A percentile compares a stretch with the other conserved stretches of the same genome.
phyloP scores from a whole-genome alignment of 23 red algal genomes.

The Agarophyton chilense region DNA sequence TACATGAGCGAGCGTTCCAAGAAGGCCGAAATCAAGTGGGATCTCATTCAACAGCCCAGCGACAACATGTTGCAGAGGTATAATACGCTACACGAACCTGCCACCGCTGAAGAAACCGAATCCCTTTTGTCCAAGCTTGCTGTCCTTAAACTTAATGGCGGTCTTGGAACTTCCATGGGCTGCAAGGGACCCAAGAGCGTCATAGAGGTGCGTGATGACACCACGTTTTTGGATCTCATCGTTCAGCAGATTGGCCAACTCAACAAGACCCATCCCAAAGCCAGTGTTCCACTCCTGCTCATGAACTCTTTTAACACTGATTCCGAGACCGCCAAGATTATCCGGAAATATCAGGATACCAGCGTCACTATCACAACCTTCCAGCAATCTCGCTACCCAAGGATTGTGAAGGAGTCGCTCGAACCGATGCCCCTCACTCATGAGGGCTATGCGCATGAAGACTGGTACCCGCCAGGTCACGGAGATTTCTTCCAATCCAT shows the following conservation, averaged over 20 bases:
- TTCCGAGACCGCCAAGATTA: slow-evolving; percentile 94
- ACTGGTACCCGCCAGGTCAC: slow-evolving; percentile 99
- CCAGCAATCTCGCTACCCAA: slow-evolving; percentile 92
- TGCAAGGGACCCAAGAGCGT: slow-evolving; percentile 98
- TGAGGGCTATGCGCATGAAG: slow-evolving; percentile 72
- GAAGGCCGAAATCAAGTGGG: slow-evolving; percentile 87
- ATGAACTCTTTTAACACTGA: slow-evolving; percentile 99
- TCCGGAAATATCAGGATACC: slow-evolving; percentile 96
- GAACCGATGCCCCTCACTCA: slow-evolving; percentile 85
- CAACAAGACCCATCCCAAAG: slow-evolving; percentile 83
- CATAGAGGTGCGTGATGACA: slow-evolving; percentile 93
- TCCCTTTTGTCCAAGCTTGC: slow-evolving; percentile 86
- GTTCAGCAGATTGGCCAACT: slow-evolving; percentile 98
- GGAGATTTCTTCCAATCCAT: slow-evolving; percentile 94
- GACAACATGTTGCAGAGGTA: slow-evolving; percentile 90
- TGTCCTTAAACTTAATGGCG: slow-evolving; percentile 98
- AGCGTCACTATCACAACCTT: slow-evolving; percentile 94
- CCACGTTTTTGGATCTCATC: slow-evolving; percentile 97
- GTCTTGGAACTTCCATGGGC: slow-evolving; percentile 97
- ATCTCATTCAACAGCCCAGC: slow-evolving; percentile 88
- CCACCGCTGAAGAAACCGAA: slow-evolving; percentile 21
- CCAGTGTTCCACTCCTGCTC: slow-evolving; percentile 90
- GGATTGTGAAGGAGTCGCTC: slow-evolving; percentile 92
- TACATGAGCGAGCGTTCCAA: slow-evolving; percentile 83
- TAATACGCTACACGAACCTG: slow-evolving; percentile 55